phyloP scores from a whole-genome alignment of 2,329 filamentous ascomycete species.

The Xylaria sp. region DNA sequence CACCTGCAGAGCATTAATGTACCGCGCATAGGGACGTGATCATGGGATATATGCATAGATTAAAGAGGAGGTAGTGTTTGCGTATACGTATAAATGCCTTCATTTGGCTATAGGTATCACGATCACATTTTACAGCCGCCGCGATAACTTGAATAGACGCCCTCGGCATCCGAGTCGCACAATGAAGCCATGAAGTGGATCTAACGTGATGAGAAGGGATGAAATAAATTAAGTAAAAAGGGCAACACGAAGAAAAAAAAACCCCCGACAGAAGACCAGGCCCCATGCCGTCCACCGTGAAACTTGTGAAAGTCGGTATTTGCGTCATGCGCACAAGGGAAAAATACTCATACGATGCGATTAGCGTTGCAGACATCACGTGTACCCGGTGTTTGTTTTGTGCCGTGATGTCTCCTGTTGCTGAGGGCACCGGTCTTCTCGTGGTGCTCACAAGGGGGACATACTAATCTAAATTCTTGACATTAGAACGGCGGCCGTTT shows the following conservation, averaged over 20 bases:
- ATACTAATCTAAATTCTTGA: not conserved
- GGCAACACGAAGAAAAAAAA: not conserved
- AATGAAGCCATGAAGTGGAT: not conserved
- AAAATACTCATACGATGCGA: conserved; percentile 21
- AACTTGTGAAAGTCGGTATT: conserved; percentile 19
- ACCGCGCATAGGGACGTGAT: conserved; percentile 18
- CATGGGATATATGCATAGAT: conserved; percentile 25
- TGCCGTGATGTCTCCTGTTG: not conserved
- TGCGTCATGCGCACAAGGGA: not conserved
- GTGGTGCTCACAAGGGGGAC: conserved; percentile 6
- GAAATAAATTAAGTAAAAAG: not conserved
- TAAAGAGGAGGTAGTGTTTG: not conserved
- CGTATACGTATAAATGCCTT: not conserved
- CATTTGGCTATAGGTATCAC: not conserved
- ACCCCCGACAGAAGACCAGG: not conserved
- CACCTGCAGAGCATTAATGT: conserved; percentile 11
- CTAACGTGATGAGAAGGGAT: not conserved
- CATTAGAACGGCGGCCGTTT: not conserved
- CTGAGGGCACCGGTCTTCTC: not conserved
- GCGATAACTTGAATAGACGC: not conserved
- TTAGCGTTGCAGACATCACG: not conserved
- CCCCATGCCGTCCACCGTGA: not conserved
- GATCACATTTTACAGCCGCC: conserved; percentile 2
- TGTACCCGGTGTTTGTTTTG: conserved; percentile 19
- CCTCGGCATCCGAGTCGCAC: not conserved